phyloP scores from a whole-genome alignment of 371 early-diverging fungal genomes.

The Mucor circinelloides region DNA sequence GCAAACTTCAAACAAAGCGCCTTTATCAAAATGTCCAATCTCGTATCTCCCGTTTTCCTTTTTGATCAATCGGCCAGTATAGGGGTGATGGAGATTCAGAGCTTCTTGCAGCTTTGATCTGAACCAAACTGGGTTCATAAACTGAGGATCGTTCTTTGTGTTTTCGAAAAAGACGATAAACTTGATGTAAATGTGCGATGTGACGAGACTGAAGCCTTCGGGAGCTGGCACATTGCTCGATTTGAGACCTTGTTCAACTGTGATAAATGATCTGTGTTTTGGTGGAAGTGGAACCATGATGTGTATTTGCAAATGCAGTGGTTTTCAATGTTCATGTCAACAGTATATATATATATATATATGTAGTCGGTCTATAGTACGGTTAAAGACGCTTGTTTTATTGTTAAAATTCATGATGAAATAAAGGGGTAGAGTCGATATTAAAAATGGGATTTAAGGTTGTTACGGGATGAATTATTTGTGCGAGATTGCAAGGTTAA shows the following conservation, averaged over 20 bases:
- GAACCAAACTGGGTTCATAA: slow-evolving; percentile 12
- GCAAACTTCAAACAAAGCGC: slow-evolving; percentile 16
- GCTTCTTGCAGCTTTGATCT: background rate
- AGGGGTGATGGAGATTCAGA: slow-evolving; percentile 8
- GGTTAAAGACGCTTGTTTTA: background rate
- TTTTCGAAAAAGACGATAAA: slow-evolving; percentile 12
- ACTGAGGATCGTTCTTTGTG: background rate
- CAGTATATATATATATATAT: background rate
- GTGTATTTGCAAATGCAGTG: background rate
- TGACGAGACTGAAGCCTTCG: slow-evolving; percentile 15
- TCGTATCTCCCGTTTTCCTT: slow-evolving; percentile 13
- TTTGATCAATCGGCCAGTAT: slow-evolving; percentile 13
- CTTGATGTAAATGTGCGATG: slow-evolving; percentile 16
- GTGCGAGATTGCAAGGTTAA: background rate
- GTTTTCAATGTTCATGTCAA: background rate
- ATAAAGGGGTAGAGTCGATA: background rate
- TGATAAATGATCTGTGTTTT: slow-evolving; percentile 12
- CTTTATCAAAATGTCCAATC: slow-evolving; percentile 19
- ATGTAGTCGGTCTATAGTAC: background rate
- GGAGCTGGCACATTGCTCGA: slow-evolving; percentile 12
- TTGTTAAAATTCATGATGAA: background rate
- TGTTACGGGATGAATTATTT: background rate
- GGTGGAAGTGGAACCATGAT: slow-evolving; percentile 23
- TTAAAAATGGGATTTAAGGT: background rate
- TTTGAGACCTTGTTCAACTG: background rate